Base-by-base conservation (phyloP, 805 yeast species). In the Metschnikowia sp. region DNA sequence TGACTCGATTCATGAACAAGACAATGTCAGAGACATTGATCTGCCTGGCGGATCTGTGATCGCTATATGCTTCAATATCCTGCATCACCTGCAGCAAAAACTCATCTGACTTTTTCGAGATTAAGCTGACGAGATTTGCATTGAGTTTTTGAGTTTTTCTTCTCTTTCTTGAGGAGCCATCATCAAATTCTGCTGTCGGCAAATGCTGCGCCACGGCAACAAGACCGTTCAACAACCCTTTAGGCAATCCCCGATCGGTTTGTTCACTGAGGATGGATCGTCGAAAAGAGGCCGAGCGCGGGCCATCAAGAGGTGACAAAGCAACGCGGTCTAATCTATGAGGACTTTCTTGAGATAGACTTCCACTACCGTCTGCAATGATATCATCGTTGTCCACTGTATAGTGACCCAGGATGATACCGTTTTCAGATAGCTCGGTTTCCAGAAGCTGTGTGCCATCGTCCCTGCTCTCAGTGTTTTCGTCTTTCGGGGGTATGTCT, bases 31-130 rank as follows among this genome's bases (percentile, higher is more conserved):
- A 58, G 38, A 70, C 56, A 38, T 56, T 55, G n/a, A 72, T 66
- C 7, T 53, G 53, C 22, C 61, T 55, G 10, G 67, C 52, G 15
- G 61, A 56, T 13, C 64, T 54, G 51, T 72, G 77, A 8, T 48
- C 48, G 12, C 74, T 69, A 53, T 68, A 72, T 3, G 70, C 71
- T 32, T 58, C 59, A 44, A 72, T 55, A 46, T 71, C 75, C 3
- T 43, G 32, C 52, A 68, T 58, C n/a, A 72, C 42, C 15, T 58
- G 58, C 32, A 46, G 50, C 28, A 72, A 48, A 46, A 72, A 71
- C 30, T 57, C 57, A 33, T 64, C 64, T 0, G 75, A 65, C 44
- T 62, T 63, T 12, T 50, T 51, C 30, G 63, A 66, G 26, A 72
- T 55, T 10, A 53, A 49, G 8, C 53, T 49, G 22, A 56, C 47